Percentiles rank a stretch among this genome's conserved stretches.
These are phyloP conservation scores for Metrosideros polymorpha DNA, from an alignment of 441 rosid genomes.

Conservation along the genomic window DNA sequence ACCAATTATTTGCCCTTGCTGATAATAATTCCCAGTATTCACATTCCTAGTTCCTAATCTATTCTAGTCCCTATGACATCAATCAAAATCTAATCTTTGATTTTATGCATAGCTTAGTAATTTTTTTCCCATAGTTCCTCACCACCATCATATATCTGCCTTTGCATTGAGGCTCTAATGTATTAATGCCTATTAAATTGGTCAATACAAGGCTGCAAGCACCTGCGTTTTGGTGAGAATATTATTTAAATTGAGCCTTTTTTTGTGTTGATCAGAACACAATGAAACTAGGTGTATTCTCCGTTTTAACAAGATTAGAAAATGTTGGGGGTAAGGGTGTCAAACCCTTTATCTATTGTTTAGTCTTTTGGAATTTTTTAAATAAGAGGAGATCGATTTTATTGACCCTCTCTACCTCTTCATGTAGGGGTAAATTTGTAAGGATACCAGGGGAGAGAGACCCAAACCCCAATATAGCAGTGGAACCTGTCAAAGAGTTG, in stretches of 20 bases:
- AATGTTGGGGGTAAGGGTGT: not conserved
- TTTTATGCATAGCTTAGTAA: not conserved
- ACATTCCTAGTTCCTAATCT: not conserved
- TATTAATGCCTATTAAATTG: not conserved
- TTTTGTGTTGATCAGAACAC: not conserved
- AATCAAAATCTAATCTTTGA: not conserved
- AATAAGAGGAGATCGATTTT: not conserved
- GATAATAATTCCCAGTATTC: not conserved
- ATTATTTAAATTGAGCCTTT: not conserved
- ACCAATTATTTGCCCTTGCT: not conserved
- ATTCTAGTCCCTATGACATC: not conserved
- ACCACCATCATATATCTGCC: not conserved
- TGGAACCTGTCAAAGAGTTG: not conserved
- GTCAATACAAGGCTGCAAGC: not conserved
- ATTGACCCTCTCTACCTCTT: not conserved
- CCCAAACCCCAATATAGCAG: not conserved
- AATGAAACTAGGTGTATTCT: not conserved
- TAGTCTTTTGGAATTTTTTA: not conserved
- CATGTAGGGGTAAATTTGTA: not conserved
- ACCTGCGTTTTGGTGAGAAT: not conserved
- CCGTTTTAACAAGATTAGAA: not conserved
- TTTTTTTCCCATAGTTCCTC: not conserved
- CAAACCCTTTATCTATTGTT: not conserved
- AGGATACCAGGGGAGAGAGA: not conserved
- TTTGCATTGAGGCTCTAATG: not conserved